phyloP scores from a whole-genome alignment of 2,329 filamentous ascomycete genomes.

The Phialophora expanda region DNA sequence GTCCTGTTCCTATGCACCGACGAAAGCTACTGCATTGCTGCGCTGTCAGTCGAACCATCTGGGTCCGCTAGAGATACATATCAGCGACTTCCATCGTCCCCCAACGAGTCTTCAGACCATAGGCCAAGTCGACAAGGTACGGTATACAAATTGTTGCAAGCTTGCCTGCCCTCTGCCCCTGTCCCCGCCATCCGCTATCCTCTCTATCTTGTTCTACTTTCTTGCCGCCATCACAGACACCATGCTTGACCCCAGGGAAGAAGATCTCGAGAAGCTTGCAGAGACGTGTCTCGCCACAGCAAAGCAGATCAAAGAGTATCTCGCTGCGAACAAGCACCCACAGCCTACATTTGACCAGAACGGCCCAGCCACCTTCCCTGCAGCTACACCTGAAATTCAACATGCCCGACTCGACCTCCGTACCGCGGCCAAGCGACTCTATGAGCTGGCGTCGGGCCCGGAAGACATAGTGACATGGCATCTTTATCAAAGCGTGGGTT shows the following conservation, averaged over 20 bases:
- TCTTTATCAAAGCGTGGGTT: constrained; percentile 33
- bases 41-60: constrained; percentile 19
- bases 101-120: not conserved
- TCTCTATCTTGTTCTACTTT: not conserved
- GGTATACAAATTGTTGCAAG: not conserved
- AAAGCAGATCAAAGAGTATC: constrained; percentile 32
- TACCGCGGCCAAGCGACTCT: constrained; percentile 37
- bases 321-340: constrained; percentile 29
- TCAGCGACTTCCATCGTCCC: not conserved
- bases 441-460: constrained; percentile 39
- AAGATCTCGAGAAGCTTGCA: constrained; percentile 34
- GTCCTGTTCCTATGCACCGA: constrained; percentile 9
- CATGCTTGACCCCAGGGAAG: constrained; percentile 29
- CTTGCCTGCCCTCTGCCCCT: not conserved
- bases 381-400: constrained; percentile 29
- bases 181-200: not conserved
- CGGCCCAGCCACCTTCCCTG: constrained; percentile 29
- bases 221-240: not conserved
- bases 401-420: constrained; percentile 36
- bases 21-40: constrained; percentile 27
- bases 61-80: constrained; percentile 1
- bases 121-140: constrained; percentile 1
- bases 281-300: constrained; percentile 35
- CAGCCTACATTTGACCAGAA: constrained; percentile 32
- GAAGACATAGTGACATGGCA: constrained; percentile 32